Conservation (phyloP, 225 moss, liverwort and hornwort species). For the Asterella californica region DNA sequence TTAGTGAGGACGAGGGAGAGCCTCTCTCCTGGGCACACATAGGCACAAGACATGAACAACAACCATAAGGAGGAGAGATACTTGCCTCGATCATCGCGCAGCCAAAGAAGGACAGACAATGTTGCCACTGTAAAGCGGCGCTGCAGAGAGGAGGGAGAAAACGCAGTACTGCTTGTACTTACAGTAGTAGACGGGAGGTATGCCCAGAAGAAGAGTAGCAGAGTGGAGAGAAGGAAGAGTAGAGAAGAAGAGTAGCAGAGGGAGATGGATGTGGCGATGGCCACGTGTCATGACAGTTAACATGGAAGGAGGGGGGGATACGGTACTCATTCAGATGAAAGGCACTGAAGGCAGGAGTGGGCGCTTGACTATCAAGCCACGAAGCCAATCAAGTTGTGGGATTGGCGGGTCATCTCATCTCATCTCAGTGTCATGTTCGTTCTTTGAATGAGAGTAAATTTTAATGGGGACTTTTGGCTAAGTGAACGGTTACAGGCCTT, state of each 20-base stretch:
- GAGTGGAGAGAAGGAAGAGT: too few relatives aligned
- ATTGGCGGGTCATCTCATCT: background rate
- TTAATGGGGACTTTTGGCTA: background rate
- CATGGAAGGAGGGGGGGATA: background rate
- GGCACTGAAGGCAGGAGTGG: background rate
- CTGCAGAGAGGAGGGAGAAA: background rate
- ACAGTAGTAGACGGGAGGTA: background rate
- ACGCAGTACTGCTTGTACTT: background rate
- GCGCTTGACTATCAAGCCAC: background rate
- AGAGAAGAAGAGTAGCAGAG: background rate
- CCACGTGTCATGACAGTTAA: background rate
- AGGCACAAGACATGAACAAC: background rate
- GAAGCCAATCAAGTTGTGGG: too few relatives aligned
- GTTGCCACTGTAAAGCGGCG: too few relatives aligned
- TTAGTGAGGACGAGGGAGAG: background rate
- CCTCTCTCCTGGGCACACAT: background rate
- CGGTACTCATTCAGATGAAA: too few relatives aligned
- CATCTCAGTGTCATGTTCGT: background rate
- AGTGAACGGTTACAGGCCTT: too few relatives aligned
- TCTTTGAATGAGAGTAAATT: background rate
- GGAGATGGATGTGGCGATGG: background rate
- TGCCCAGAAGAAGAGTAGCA: too few relatives aligned
- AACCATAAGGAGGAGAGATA: too few relatives aligned
- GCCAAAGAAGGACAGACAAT: background rate
- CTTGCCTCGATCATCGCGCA: background rate